phyloP scores from a whole-genome alignment of 331 rosid genomes.

The Malus hybrid region DNA sequence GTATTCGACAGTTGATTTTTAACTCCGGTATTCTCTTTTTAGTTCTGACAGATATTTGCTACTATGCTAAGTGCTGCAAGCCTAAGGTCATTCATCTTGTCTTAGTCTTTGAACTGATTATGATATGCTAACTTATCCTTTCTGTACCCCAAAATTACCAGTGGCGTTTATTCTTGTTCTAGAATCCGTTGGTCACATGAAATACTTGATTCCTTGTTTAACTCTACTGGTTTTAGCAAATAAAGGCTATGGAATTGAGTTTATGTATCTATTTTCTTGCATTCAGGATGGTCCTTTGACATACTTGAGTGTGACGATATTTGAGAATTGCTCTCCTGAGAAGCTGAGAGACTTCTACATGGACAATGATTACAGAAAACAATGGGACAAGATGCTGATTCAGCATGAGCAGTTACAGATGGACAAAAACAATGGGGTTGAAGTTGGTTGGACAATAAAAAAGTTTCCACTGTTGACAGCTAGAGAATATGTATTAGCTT shows the following conservation, averaged over 20 bases:
- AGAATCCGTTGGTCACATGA: constrained; percentile 34
- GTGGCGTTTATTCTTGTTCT: neutral
- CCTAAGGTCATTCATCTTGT: constrained; percentile 52
- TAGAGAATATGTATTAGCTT: constrained; percentile 85
- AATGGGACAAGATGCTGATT: constrained; percentile 77
- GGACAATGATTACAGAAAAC: constrained; percentile 82
- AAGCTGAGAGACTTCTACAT: constrained; percentile 78
- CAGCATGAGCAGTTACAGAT: constrained; percentile 73
- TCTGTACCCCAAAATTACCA: neutral
- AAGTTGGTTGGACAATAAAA: constrained; percentile 71
- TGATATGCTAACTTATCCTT: neutral
- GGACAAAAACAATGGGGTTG: constrained; percentile 56
- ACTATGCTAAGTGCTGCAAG: constrained; percentile 76
- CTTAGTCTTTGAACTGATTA: neutral
- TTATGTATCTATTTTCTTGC: constrained; percentile 14
- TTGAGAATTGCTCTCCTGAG: constrained; percentile 60
- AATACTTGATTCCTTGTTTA: neutral
- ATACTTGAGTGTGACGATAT: constrained; percentile 66
- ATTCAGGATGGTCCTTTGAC: constrained; percentile 79
- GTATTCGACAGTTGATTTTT: neutral
- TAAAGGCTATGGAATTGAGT: constrained; percentile 5
- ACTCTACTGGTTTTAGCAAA: neutral
- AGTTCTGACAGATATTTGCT: constrained; percentile 3
- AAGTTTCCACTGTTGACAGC: constrained; percentile 83
- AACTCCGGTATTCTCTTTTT: neutral